These are phyloP conservation scores for Tolypocladium tropicale DNA, from an alignment of 2,329 filamentous ascomycete species.

Conservation along the genomic window DNA sequence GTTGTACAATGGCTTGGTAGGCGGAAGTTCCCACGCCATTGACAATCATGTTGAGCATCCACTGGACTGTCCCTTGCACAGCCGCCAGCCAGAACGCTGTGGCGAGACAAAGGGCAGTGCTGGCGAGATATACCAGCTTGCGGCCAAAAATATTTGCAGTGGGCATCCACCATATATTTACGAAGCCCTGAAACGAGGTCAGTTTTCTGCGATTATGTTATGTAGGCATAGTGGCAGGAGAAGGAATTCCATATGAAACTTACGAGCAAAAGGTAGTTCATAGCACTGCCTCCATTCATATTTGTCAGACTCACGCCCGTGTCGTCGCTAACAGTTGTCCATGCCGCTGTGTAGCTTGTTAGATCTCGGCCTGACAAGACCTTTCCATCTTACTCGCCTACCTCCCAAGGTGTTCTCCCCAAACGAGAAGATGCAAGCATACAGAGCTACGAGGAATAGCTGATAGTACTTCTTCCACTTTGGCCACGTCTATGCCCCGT, in stretches of 20 bases:
- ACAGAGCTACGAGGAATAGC: background rate
- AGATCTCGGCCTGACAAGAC: background rate
- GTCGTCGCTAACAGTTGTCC: background rate
- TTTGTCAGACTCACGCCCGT: background rate
- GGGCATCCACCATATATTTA: background rate
- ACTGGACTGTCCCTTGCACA: background rate
- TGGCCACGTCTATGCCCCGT: background rate
- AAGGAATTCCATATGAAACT: background rate
- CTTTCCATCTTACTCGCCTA: background rate
- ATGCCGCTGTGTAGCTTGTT: background rate
- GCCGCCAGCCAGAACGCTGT: background rate
- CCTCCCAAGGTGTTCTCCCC: background rate
- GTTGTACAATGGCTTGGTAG: background rate
- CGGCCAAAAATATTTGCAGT: background rate
- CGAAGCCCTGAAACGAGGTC: background rate
- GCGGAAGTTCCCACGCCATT: background rate
- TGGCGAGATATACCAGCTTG: background rate
- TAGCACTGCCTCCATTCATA: background rate
- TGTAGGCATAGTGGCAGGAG: background rate
- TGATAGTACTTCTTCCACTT: background rate
- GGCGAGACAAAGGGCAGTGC: background rate
- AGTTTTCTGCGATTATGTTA: background rate
- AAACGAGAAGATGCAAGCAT: background rate
- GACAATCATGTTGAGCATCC: background rate
- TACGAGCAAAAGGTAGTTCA: background rate